phyloP scores from a whole-genome alignment of 208 protist species.

The Leishmania arabica region DNA sequence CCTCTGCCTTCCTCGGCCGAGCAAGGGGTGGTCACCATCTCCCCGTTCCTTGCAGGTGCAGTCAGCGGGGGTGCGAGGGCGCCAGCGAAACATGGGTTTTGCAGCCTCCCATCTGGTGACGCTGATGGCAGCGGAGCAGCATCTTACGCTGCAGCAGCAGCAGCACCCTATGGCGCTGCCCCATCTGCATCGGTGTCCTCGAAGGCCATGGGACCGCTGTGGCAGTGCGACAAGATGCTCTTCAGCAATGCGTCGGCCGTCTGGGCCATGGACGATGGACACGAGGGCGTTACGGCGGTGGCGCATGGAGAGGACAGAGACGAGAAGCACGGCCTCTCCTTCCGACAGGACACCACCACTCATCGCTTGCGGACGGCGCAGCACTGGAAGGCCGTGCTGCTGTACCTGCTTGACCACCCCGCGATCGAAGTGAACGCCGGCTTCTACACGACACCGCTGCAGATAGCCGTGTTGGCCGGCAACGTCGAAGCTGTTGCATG shows the following conservation, averaged over 20 bases:
- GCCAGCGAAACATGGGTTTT: background rate
- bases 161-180: background rate
- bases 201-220: background rate
- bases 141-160: background rate
- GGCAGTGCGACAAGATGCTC: background rate
- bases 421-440: constrained; percentile 48
- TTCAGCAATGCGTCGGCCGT: background rate
- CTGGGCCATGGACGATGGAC: background rate
- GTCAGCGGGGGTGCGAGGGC: background rate
- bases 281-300: background rate
- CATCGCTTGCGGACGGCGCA: constrained; percentile 1
- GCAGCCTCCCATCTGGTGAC: background rate
- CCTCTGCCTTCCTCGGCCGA: background rate
- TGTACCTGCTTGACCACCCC: constrained; percentile 38
- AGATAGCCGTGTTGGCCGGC: constrained; percentile 31
- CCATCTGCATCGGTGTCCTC: background rate
- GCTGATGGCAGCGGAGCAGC: background rate
- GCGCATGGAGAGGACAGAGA: background rate
- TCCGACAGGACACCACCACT: constrained; percentile 8
- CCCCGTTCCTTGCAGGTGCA: constrained; percentile 2
- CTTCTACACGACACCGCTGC: constrained; percentile 42
- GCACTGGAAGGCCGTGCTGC: constrained; percentile 31
- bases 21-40: background rate
- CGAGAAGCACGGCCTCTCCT: background rate
- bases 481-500: constrained; percentile 25